Base-by-base conservation (phyloP, 2,329 filamentous ascomycete genomes). In the Neospermospora avenae region DNA sequence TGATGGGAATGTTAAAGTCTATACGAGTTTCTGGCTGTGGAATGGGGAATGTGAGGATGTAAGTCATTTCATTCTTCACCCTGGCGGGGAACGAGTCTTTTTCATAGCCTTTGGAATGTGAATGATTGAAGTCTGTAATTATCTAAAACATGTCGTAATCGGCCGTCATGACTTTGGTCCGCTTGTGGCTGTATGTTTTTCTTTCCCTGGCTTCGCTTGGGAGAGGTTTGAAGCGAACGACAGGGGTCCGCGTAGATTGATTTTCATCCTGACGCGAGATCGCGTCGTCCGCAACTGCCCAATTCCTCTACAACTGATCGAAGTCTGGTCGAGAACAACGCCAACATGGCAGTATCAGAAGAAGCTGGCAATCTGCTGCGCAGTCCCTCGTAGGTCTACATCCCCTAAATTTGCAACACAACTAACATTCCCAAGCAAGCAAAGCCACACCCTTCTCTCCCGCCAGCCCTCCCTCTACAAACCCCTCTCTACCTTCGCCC, bases 401-500 rank as follows among this genome's bases (percentile, higher is more conserved):
- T 3, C 13, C 24, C 48, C 35, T 25, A 5, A 55, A 25, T 39
- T 22, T 49, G 31, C 24, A 41, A 63, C 45, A 62, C 35, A 34
- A 58, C 31, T 24, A 22, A 13, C 53, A 34, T 1, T 34, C 4
- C 16, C 31, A 25, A 70, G 69, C 3, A 60, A 65, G 35, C 55
- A 62, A 35, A 57, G 61, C 39, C 64, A 69, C 49, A 35, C 61
- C 24, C 69, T 74, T 14, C 75, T 83, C 22, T 77, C 84, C 52
- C 86, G 88, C 58, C 77, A 74, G 49, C 67, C 79, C 20, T 86
- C 84, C 3, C 69, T 76, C 58, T 98, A 97, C 78, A 87, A 85
- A 59, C 86, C 93, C 0, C 81, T 96, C 28, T 77, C 85, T 57
- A 89, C 87, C 7, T 98, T 92, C 74, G 78, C 78, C 52, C 84